A percentile compares a stretch with the other conserved stretches of the same genome.
phyloP scores from a whole-genome alignment of 257 asterid genomes.

The Fraxinus cuspidata region DNA sequence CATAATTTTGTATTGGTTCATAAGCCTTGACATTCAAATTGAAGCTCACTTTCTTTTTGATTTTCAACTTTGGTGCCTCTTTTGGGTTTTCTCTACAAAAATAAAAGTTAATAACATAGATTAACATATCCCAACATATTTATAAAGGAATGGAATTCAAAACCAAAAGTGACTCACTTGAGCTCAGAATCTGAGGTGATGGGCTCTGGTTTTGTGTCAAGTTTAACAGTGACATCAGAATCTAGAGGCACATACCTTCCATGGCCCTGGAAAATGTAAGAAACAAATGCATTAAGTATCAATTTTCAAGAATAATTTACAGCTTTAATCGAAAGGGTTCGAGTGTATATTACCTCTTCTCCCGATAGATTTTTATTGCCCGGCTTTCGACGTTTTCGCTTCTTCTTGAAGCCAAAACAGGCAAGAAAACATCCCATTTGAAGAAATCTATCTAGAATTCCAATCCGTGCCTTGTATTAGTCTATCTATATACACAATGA shows the following conservation, averaged over 20 bases:
- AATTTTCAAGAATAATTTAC: neutral
- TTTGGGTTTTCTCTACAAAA: constrained; percentile 47
- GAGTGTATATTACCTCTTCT: constrained; percentile 39
- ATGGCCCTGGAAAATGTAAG: constrained; percentile 35
- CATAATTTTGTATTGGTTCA: constrained; percentile 55
- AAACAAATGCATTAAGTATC: neutral
- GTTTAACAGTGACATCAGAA: constrained; percentile 36
- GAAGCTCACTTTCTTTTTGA: constrained; percentile 73
- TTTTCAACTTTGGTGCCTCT: constrained; percentile 40
- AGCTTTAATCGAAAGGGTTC: no score
- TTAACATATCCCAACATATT: neutral
- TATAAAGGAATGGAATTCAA: neutral
- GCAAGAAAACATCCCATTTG: constrained; percentile 76
- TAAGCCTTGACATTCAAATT: constrained; percentile 66
- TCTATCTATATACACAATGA: neutral
- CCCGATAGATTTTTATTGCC: constrained; percentile 32
- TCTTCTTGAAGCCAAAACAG: constrained; percentile 60
- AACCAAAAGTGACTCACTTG: constrained; percentile 36
- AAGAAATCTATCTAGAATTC: constrained; percentile 24
- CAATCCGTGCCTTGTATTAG: constrained; percentile 12
- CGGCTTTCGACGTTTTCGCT: constrained; percentile 39
- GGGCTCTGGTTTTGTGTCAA: constrained; percentile 33
- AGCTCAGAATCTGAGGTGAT: constrained; percentile 31
- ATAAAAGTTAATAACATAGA: neutral
- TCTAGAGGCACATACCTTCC: constrained; percentile 67